These are phyloP conservation scores for Protomyces macrosporus DNA, from an alignment of 1,139 yeast species.

Conservation along the genomic window DNA sequence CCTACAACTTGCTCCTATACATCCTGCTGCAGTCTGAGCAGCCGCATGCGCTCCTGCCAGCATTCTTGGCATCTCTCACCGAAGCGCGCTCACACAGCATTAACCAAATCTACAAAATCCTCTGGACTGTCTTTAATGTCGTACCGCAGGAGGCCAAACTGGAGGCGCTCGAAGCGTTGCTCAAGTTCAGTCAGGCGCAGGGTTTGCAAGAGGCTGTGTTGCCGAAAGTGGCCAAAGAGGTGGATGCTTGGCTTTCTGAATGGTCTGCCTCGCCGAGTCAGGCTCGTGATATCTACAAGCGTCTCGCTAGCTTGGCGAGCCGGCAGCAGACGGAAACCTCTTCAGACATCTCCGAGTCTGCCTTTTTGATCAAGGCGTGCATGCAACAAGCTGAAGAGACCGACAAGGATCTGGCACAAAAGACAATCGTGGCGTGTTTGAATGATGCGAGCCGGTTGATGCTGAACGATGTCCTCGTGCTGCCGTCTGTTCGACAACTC, in stretches of 20 bases:
- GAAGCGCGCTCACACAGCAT: constrained; percentile 35
- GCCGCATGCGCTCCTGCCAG: constrained; percentile 38
- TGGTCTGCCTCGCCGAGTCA: constrained; percentile 39
- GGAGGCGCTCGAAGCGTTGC: constrained; percentile 38
- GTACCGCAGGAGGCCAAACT: constrained; percentile 37
- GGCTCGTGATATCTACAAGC: constrained; percentile 35
- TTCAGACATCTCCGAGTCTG: neutral
- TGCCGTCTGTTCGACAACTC: constrained; percentile 38
- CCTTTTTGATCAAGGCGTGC: constrained; percentile 6
- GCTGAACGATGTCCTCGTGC: constrained; percentile 38
- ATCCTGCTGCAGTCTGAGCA: constrained; percentile 39
- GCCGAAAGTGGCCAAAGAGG: constrained; percentile 39
- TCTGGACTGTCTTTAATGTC: constrained; percentile 44
- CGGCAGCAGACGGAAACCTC: constrained; percentile 20
- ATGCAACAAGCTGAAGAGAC: constrained; percentile 26
- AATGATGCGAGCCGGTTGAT: constrained; percentile 34
- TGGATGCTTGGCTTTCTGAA: constrained; percentile 41
- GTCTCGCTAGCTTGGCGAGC: constrained; percentile 35
- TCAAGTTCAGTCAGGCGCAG: constrained; percentile 39
- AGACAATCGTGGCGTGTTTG: constrained; percentile 31
- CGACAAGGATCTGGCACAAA: constrained; percentile 27
- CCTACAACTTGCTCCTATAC: constrained; percentile 42
- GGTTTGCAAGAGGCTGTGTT: constrained; percentile 39
- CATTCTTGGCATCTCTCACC: constrained; percentile 36
- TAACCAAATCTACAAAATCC: constrained; percentile 35